Evolutionary conservation across 495 filamentous ascomycete genomes (phyloP).

Genomic region (Hyaloscypha bicolor): DNA sequence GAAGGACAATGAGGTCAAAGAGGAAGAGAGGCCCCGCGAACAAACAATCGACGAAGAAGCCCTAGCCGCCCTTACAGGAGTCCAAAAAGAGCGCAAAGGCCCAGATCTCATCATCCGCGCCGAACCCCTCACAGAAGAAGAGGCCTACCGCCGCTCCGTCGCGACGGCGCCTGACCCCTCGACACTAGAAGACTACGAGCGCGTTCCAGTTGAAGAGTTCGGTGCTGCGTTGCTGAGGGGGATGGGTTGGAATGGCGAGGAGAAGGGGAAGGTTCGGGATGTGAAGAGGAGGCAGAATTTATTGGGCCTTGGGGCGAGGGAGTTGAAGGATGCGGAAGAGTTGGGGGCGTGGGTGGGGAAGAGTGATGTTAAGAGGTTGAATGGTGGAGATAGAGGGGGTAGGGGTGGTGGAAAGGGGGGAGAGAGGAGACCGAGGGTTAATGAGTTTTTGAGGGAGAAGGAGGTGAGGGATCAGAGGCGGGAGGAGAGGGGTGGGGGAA

Average conservation of each 20-base stretch:
- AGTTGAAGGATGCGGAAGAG: constrained; percentile 72
- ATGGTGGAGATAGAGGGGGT: constrained; percentile 46
- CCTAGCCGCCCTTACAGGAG: constrained; percentile 73
- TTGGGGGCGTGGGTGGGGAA: constrained; percentile 70
- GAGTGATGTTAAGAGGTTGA: constrained; percentile 47
- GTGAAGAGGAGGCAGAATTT: constrained; percentile 72
- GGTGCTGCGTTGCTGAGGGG: constrained; percentile 83
- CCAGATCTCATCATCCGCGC: constrained; percentile 60
- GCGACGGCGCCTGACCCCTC: constrained; percentile 73
- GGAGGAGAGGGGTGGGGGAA: constrained; percentile 36
- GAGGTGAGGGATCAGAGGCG: constrained; percentile 35
- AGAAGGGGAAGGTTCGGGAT: constrained; percentile 47
- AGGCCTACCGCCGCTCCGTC: constrained; percentile 68
- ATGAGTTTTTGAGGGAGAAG: constrained; percentile 48
- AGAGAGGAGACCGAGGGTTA: constrained; percentile 45
- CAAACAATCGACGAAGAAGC: constrained; percentile 76
- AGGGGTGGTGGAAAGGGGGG: constrained; percentile 35
- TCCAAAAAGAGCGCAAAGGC: constrained; percentile 49
- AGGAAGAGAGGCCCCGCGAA: neutral
- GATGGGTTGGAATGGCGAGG: constrained; percentile 93
- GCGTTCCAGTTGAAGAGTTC: constrained; percentile 91
- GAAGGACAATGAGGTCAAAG: constrained; percentile 25
- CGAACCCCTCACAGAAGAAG: constrained; percentile 57
- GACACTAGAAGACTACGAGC: constrained; percentile 80
- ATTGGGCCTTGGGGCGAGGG: constrained; percentile 82